Base-by-base conservation (phyloP, 805 yeast species). In the Nakazawaea holstii region DNA sequence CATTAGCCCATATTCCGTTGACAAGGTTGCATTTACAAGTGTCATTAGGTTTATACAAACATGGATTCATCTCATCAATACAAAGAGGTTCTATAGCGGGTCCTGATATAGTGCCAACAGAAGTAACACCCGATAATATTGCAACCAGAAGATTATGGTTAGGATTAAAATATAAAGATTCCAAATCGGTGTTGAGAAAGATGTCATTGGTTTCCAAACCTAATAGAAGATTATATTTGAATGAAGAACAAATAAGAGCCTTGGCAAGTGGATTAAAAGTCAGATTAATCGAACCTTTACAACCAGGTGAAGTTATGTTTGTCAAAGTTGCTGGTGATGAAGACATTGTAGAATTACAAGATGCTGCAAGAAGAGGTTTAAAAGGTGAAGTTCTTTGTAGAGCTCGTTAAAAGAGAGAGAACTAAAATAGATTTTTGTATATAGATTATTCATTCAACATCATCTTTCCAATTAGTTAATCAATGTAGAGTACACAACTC, bases 141-240 rank as follows among this genome's bases (percentile, higher is more conserved):
- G 67, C 95, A 15, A 77, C 91, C 1, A 80, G 98, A 59, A 76
- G 95, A 55, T 74, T 94, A 43, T 94, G 99, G 99, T 65, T 94
- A 17, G 95, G 91, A 2, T 71, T 94, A 62, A 94, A 94, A 64
- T 94, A 94, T 65, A 79, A 92, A 60, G 79, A 88, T 53, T 80
- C 84, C 59, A 71, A 74, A 55, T 84, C 97, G 0, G 95, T 94
- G 14, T 72, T 94, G 53, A 74, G 80, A 54, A 76, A 79, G 47
- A 78, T 90, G 57, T 73, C 78, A 29, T 72, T 92, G 55, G 80
- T 94, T 29, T 84, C 94, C 39, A 90, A 85, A 59, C 98, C 99
- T 35, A 87, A 84, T 58, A 76, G 92, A 61, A 76, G 83, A 61
- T 85, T 91, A 17, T 66, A 73, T 53, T 79, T 90, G 56, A 67